Percentiles rank a stretch among this genome's conserved stretches.
These are phyloP conservation scores for Flaveria linearis DNA, from an alignment of 129 eudicot species.

Conservation along the genomic window DNA sequence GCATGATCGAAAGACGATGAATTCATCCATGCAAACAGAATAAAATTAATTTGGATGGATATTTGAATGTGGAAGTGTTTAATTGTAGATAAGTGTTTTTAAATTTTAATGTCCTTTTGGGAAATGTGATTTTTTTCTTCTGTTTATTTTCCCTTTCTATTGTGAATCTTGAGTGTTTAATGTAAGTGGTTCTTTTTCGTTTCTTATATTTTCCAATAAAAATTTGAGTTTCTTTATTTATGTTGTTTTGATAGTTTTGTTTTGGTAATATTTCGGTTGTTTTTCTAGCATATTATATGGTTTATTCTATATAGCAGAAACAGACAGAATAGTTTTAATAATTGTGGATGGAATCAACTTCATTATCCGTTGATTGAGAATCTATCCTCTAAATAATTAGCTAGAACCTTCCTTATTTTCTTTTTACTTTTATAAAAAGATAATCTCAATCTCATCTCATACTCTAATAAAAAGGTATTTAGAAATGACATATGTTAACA, in stretches of 20 bases:
- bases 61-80: conserved; percentile 31
- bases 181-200: conserved; percentile 21
- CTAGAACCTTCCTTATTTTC: conserved; percentile 21
- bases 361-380: background rate
- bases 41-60: conserved; percentile 10
- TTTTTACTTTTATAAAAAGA: background rate
- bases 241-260: background rate
- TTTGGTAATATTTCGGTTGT: background rate
- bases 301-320: background rate
- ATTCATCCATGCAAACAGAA: background rate
- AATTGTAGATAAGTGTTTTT: conserved; percentile 41
- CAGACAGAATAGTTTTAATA: background rate
- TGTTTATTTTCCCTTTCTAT: background rate
- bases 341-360: no score
- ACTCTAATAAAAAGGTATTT: no score
- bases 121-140: conserved; percentile 1
- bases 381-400: conserved; percentile 19
- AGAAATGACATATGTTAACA: no score
- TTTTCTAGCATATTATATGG: background rate
- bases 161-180: conserved; percentile 36
- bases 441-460: background rate
- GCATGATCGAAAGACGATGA: conserved; percentile 21
- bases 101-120: conserved; percentile 8
- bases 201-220: background rate
- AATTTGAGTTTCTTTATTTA: background rate